These are phyloP conservation scores for Trichosporon asahii DNA, from an alignment of 1,284 basidiomycete species.

Conservation along the genomic window DNA sequence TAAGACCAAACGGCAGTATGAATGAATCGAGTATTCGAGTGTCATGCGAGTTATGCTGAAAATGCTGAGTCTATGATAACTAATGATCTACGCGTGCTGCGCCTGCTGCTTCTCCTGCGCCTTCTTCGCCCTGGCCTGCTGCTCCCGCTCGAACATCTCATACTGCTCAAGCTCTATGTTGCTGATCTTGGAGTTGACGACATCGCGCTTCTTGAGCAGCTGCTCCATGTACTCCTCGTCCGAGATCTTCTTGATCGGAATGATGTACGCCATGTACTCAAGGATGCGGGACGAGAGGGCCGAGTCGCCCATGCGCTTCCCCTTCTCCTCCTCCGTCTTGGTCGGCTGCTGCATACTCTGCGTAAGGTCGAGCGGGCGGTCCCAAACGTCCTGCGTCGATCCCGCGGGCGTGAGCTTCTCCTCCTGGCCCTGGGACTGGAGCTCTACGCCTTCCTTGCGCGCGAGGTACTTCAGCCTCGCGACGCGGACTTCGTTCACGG, in stretches of 20 bases:
- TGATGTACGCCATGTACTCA: constrained; percentile 28
- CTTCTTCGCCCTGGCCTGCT: background rate
- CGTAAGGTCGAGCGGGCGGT: background rate
- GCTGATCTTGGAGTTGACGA: constrained; percentile 33
- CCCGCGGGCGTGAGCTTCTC: background rate
- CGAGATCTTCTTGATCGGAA: constrained; percentile 42
- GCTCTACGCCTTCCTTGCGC: constrained; percentile 5
- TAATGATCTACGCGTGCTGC: background rate
- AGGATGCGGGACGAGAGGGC: constrained; percentile 38
- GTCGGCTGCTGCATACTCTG: background rate
- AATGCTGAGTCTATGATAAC: background rate
- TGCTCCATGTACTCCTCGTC: constrained; percentile 43
- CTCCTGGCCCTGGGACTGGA: background rate
- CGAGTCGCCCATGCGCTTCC: constrained; percentile 16
- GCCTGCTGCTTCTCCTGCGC: background rate
- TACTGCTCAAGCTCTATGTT: constrained; percentile 44
- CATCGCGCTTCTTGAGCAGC: constrained; percentile 35
- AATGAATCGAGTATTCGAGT: background rate
- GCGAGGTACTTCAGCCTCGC: constrained; percentile 36
- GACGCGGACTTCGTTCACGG: constrained; percentile 37
- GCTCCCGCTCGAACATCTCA: constrained; percentile 30
- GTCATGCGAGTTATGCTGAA: constrained; percentile 3
- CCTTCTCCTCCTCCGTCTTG: background rate
- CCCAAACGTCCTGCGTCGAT: constrained; percentile 3
- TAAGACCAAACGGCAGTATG: background rate